A percentile compares a stretch with the other conserved stretches of the same genome.
Evolutionary conservation across 371 early-diverging fungal species (phyloP).

Genomic region (Conidiobolus incongruus): DNA sequence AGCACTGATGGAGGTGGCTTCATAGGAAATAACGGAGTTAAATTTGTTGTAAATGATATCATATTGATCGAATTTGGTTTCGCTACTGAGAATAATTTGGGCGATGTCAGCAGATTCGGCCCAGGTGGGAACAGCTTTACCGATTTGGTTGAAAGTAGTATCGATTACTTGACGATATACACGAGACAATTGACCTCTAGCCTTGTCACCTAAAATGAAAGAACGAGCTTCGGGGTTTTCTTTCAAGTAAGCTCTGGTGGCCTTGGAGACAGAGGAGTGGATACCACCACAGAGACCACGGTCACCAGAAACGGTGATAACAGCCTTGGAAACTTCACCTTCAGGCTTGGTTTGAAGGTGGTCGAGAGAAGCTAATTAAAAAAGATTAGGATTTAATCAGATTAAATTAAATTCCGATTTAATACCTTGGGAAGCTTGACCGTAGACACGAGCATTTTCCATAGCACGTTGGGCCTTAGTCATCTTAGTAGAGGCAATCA

Average conservation of each 20-base stretch:
- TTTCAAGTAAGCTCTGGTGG: constrained; percentile 37
- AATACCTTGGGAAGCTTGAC: constrained; percentile 45
- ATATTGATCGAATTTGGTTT: constrained; percentile 42
- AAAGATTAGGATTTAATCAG: constrained; percentile 1
- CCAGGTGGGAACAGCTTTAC: constrained; percentile 76
- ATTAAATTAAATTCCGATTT: constrained; percentile 1
- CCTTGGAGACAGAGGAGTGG: constrained; percentile 86
- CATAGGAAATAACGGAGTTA: constrained; percentile 83
- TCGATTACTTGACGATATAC: constrained; percentile 42
- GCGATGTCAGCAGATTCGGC: constrained; percentile 68
- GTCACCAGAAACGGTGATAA: constrained; percentile 82
- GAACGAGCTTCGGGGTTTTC: constrained; percentile 23
- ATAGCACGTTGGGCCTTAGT: constrained; percentile 82
- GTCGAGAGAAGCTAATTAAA: constrained; percentile 40
- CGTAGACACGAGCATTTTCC: constrained; percentile 78
- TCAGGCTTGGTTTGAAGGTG: constrained; percentile 50
- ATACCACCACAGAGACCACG: constrained; percentile 98
- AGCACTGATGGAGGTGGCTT: constrained; percentile 38
- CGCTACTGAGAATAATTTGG: constrained; percentile 43
- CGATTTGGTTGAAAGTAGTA: constrained; percentile 73
- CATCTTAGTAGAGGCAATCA: constrained; percentile 99
- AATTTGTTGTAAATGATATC: constrained; percentile 86
- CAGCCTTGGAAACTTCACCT: constrained; percentile 23
- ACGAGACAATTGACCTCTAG: constrained; percentile 73
- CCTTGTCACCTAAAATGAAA: constrained; percentile 83